These are phyloP conservation scores for Globisporangium lucens DNA, from an alignment of 352 stramenopile species.

Conservation along the genomic window DNA sequence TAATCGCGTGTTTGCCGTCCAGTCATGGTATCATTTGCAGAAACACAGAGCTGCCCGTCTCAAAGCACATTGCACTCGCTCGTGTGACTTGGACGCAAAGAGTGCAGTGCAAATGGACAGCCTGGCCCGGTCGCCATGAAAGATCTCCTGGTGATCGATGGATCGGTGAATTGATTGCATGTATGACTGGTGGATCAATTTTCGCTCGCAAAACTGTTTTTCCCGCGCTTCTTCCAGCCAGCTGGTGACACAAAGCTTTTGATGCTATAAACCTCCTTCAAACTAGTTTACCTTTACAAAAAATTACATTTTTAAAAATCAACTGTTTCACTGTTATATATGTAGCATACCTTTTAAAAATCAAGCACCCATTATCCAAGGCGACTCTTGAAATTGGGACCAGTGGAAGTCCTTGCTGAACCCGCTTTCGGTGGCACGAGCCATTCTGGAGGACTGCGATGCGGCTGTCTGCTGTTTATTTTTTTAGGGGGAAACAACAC, in stretches of 20 bases:
- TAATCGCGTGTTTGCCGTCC: neutral
- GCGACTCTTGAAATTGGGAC: neutral
- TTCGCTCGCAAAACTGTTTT: slow-evolving; percentile 11
- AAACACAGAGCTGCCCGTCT: neutral
- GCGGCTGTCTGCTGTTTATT: neutral
- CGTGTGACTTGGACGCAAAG: neutral
- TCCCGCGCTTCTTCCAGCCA: slow-evolving; percentile 14
- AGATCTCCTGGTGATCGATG: neutral
- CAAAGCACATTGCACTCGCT: neutral
- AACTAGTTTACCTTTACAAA: neutral
- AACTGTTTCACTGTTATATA: no score
- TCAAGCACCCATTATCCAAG: neutral
- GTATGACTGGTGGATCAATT: neutral
- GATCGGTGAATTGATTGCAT: neutral
- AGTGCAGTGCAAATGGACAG: neutral
- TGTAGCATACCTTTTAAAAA: no score
- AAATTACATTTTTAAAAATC: no score
- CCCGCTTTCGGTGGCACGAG: slow-evolving; percentile 7
- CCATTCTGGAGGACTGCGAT: neutral
- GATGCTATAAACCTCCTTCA: neutral
- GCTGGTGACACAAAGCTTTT: slow-evolving; percentile 2
- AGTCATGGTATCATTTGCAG: neutral
- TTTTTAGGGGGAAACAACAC: slow-evolving; percentile 10
- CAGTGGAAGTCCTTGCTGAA: neutral
- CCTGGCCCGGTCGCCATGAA: neutral